Evolutionary conservation across 768 basidiomycete genomes (phyloP).

Genomic region (Clitopilus passeckerianus): DNA sequence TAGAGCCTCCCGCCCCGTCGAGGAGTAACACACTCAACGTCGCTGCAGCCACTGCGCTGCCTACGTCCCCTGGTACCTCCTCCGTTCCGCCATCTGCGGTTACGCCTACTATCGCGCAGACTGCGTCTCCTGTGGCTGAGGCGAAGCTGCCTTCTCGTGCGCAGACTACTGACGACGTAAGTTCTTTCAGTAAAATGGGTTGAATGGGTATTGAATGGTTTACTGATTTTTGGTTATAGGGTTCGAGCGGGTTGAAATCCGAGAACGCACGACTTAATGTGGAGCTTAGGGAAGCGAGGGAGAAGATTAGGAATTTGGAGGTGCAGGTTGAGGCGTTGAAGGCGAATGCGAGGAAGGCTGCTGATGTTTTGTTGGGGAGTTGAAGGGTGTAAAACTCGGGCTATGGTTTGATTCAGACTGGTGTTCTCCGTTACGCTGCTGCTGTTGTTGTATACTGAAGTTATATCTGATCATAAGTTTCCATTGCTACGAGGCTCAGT

Average conservation of each 20-base stretch:
- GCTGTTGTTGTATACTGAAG: too few species aligned
- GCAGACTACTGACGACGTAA: constrained; percentile 23
- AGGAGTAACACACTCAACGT: background rate
- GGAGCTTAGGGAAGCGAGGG: constrained; percentile 75
- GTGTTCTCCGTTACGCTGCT: too few species aligned
- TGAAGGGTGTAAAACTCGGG: constrained; percentile 6
- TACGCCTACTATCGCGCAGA: background rate
- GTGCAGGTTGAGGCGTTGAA: constrained; percentile 73
- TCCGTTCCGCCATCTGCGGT: constrained; percentile 4
- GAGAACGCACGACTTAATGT: constrained; percentile 60
- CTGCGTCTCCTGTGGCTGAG: constrained; percentile 12
- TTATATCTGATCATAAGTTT: too few species aligned
- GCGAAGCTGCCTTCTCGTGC: constrained; percentile 14
- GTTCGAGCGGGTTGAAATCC: constrained; percentile 24
- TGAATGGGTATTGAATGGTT: background rate
- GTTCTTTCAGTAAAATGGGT: background rate
- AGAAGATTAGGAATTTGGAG: constrained; percentile 80
- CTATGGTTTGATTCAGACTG: too few species aligned
- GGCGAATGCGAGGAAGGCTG: constrained; percentile 74
- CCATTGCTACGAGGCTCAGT: too few species aligned
- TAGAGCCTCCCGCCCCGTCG: constrained; percentile 21
- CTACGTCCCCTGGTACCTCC: constrained; percentile 13
- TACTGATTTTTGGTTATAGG: constrained; percentile 3
- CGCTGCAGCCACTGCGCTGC: constrained; percentile 11
- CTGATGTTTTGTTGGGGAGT: constrained; percentile 49